Conservation (phyloP, 192 early-diverging fungal species). For the Coemansia javaensis region DNA sequence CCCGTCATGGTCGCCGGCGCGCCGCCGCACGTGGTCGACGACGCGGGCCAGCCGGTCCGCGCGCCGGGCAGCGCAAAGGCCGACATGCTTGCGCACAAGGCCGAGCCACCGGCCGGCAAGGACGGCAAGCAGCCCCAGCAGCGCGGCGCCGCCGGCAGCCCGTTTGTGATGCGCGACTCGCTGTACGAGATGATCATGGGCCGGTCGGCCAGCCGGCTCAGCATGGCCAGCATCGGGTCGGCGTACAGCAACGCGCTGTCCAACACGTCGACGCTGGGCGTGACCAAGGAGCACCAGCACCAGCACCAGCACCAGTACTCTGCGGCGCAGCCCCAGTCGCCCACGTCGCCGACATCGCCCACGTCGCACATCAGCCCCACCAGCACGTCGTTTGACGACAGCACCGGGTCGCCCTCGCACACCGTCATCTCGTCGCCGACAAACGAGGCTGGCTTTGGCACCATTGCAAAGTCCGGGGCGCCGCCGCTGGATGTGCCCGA, state of each 20-base stretch:
- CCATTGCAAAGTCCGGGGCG: constrained; percentile 7
- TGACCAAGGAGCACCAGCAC: constrained; percentile 19
- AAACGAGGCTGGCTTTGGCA: constrained; percentile 16
- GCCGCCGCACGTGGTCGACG: constrained; percentile 4
- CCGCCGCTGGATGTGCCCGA: constrained; percentile 5
- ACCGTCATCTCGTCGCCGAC: constrained; percentile 29
- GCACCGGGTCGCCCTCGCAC: constrained; percentile 22
- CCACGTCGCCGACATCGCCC: constrained; percentile 26
- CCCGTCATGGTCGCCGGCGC: constrained; percentile 19
- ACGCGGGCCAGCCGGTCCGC: constrained; percentile 1
- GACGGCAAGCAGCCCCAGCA: constrained; percentile 1
- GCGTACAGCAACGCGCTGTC: constrained; percentile 32
- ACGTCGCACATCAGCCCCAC: constrained; percentile 32
- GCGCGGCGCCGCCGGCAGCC: constrained; percentile 29
- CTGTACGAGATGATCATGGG: constrained; percentile 52
- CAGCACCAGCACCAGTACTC: constrained; percentile 1
- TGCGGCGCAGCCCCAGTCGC: constrained; percentile 7
- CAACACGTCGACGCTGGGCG: constrained; percentile 33
- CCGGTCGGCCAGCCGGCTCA: constrained; percentile 28
- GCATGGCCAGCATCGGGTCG: constrained; percentile 25
- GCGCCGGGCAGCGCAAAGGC: constrained; percentile 8
- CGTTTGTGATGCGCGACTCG: constrained; percentile 44
- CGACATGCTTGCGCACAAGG: no score
- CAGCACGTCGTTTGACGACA: constrained; percentile 44
- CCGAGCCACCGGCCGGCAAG: constrained; percentile 8